These are phyloP conservation scores for Pichia sp. DNA, from an alignment of 1,139 yeast genomes.

Conservation along the genomic window DNA sequence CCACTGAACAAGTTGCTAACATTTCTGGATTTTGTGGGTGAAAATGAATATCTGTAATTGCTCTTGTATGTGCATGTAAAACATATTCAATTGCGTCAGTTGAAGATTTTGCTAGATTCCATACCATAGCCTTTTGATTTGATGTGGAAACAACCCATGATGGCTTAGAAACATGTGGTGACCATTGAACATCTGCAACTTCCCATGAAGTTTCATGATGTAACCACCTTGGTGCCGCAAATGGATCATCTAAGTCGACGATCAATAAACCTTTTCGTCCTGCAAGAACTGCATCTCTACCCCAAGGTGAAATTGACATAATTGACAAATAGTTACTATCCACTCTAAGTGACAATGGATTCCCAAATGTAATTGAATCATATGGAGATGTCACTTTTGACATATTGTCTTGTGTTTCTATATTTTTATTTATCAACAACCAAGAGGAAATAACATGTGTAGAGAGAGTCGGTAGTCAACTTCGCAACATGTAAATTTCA, in stretches of 20 bases:
- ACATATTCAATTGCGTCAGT: constrained; percentile 77
- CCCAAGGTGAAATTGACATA: constrained; percentile 86
- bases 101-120: constrained; percentile 81
- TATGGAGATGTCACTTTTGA: constrained; percentile 20
- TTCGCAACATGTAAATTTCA: background rate
- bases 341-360: constrained; percentile 72
- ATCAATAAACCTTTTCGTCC: constrained; percentile 82
- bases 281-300: constrained; percentile 89
- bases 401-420: constrained; percentile 1
- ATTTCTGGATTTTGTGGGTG: constrained; percentile 82
- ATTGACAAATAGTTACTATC: constrained; percentile 55
- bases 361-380: constrained; percentile 53
- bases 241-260: constrained; percentile 92
- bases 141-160: constrained; percentile 92
- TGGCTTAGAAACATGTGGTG: constrained; percentile 78
- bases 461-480: background rate
- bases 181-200: constrained; percentile 98
- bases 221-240: constrained; percentile 89
- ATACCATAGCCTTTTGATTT: constrained; percentile 88
- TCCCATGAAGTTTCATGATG: constrained; percentile 95
- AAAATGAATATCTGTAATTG: constrained; percentile 92
- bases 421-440: background rate
- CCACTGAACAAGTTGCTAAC: constrained; percentile 91
- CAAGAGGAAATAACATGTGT: background rate
- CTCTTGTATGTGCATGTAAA: constrained; percentile 83